These are phyloP conservation scores for Mortierella sp. DNA, from an alignment of 371 early-diverging fungal species.

Conservation along the genomic window DNA sequence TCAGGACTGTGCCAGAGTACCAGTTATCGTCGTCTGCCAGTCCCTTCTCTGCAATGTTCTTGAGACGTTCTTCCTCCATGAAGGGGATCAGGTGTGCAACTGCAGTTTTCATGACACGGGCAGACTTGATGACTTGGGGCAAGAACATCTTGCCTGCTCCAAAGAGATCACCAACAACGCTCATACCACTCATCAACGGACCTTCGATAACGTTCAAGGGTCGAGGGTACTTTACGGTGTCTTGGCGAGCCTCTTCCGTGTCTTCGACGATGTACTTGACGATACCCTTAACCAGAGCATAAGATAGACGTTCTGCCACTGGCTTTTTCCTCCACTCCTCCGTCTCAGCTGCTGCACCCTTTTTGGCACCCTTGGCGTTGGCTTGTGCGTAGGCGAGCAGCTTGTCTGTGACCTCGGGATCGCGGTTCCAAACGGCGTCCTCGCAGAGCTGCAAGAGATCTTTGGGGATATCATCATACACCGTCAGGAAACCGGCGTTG, in stretches of 20 bases:
- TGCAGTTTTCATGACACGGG: constrained; percentile 91
- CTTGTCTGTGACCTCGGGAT: constrained; percentile 92
- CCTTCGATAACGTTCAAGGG: constrained; percentile 95
- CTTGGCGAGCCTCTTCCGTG: constrained; percentile 88
- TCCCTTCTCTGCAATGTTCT: constrained; percentile 49
- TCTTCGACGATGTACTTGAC: constrained; percentile 92
- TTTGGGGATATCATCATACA: constrained; percentile 94
- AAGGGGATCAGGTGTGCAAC: constrained; percentile 93
- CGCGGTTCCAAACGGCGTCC: constrained; percentile 90
- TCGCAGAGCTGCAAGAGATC: constrained; percentile 91
- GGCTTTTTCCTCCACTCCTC: constrained; percentile 87
- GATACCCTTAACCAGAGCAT: constrained; percentile 92
- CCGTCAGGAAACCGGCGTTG: constrained; percentile 92
- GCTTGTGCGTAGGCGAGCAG: constrained; percentile 87
- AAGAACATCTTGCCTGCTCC: constrained; percentile 95
- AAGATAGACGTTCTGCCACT: constrained; percentile 80
- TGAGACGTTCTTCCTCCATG: constrained; percentile 82
- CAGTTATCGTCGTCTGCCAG: constrained; percentile 62
- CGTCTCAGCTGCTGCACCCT: constrained; percentile 76
- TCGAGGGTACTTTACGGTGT: constrained; percentile 69
- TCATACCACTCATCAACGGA: constrained; percentile 95
- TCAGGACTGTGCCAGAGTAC: constrained; percentile 85
- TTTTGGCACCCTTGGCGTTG: constrained; percentile 78
- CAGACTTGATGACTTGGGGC: constrained; percentile 96
- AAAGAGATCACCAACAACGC: constrained; percentile 91